phyloP scores from a whole-genome alignment of 225 moss, liverwort and hornwort genomes.

The Physcomitrium patens region DNA sequence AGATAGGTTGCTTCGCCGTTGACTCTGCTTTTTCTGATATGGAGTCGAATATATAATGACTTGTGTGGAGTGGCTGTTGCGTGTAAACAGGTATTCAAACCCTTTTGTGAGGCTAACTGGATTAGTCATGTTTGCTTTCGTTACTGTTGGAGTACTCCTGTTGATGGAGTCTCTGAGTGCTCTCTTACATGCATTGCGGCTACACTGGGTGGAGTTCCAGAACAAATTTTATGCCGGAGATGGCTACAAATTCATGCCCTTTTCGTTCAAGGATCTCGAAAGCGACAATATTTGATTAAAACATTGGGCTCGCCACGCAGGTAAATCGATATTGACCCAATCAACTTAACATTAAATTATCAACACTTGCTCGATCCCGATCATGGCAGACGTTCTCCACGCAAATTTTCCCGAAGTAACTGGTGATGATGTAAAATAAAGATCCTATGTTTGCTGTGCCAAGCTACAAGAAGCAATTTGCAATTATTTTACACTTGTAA shows the following conservation, averaged over 20 bases:
- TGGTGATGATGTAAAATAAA: background rate
- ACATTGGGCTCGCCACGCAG: background rate
- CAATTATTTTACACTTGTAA: too few relatives aligned
- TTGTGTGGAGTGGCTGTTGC: background rate
- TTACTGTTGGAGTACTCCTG: conserved; percentile 39
- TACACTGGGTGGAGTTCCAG: conserved; percentile 94
- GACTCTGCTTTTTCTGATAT: background rate
- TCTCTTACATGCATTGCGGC: conserved; percentile 86
- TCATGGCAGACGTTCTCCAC: background rate
- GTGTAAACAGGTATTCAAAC: conserved; percentile 67
- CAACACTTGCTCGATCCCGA: background rate
- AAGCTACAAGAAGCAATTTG: too few relatives aligned
- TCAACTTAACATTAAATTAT: background rate
- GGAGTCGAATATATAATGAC: background rate
- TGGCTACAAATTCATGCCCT: conserved; percentile 82
- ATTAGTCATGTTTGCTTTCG: conserved; percentile 33
- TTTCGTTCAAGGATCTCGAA: conserved; percentile 63
- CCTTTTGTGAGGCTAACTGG: conserved; percentile 65
- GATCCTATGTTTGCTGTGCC: background rate
- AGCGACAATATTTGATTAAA: conserved; percentile 55
- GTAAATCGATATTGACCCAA: background rate
- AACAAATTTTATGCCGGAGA: conserved; percentile 89
- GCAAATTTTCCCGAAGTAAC: background rate
- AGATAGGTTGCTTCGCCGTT: background rate
- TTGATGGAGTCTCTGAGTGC: conserved; percentile 88